Percentiles rank a stretch among this genome's conserved stretches.
Evolutionary conservation across 208 protist species (phyloP).

Genomic region (Borovskyia barvae): DNA sequence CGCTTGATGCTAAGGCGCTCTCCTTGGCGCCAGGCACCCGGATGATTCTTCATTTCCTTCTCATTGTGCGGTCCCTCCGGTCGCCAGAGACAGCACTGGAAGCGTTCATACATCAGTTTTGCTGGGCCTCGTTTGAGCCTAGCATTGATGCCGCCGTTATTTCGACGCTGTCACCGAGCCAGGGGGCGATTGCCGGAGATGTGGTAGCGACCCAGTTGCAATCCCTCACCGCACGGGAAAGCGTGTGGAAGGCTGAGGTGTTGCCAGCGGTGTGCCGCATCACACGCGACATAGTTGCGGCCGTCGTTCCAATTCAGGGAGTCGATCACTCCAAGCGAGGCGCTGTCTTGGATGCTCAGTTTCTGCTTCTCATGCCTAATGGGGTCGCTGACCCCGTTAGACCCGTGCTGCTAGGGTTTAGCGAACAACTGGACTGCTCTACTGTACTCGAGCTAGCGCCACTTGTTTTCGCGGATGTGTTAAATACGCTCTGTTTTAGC

Average conservation of each 20-base stretch:
- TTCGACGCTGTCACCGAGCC: neutral
- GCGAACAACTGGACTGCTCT: slow-evolving; percentile 17
- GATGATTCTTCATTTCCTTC: slow-evolving; percentile 11
- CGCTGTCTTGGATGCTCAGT: slow-evolving; percentile 15
- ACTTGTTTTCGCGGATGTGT: slow-evolving; percentile 24
- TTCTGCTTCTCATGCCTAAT: slow-evolving; percentile 6
- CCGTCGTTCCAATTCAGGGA: slow-evolving; percentile 16
- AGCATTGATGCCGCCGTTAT: neutral
- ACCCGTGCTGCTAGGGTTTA: slow-evolving; percentile 13
- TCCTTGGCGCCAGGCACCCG: slow-evolving; percentile 1
- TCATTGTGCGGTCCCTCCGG: slow-evolving; percentile 12
- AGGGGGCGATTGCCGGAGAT: neutral
- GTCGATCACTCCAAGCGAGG: slow-evolving; percentile 38
- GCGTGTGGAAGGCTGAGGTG: slow-evolving; percentile 13
- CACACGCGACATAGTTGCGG: slow-evolving; percentile 4
- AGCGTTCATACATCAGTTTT: slow-evolving; percentile 10
- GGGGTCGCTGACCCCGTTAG: neutral
- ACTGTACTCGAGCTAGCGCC: slow-evolving; percentile 25
- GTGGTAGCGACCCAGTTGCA: slow-evolving; percentile 5
- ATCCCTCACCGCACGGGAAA: neutral
- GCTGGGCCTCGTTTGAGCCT: slow-evolving; percentile 11
- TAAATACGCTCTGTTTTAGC: slow-evolving; percentile 29
- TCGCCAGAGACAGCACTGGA: slow-evolving; percentile 8
- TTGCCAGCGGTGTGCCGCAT: slow-evolving; percentile 3
- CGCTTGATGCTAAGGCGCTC: slow-evolving; percentile 9